Conservation (phyloP, 805 yeast species). For the Ogataea kodamae region DNA sequence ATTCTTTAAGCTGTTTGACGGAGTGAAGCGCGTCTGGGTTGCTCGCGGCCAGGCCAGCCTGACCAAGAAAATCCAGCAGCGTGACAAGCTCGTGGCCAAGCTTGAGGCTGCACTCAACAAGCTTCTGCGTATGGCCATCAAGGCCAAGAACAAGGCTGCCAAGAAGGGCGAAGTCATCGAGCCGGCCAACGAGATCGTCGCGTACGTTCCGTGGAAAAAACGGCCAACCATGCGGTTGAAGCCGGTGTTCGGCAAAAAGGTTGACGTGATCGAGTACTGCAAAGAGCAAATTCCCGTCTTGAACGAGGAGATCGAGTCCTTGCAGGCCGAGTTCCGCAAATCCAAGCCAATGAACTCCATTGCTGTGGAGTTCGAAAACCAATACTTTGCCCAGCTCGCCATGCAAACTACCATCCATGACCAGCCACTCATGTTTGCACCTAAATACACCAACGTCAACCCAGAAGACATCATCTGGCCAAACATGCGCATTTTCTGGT, state of each 20-base stretch:
- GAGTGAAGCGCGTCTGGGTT: constrained; percentile 79
- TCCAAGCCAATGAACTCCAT: constrained; percentile 71
- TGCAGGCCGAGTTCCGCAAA: constrained; percentile 49
- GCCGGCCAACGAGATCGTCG: constrained; percentile 45
- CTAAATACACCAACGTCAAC: constrained; percentile 58
- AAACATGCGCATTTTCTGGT: constrained; percentile 75
- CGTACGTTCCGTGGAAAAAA: constrained; percentile 62
- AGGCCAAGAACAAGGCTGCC: constrained; percentile 58
- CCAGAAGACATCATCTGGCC: constrained; percentile 66
- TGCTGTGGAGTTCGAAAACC: constrained; percentile 75
- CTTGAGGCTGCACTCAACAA: constrained; percentile 66
- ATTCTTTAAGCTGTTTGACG: constrained; percentile 70
- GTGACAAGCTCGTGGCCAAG: constrained; percentile 55
- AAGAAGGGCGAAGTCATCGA: constrained; percentile 55
- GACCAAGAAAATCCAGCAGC: constrained; percentile 50
- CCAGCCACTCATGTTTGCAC: constrained; percentile 58
- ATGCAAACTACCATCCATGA: constrained; percentile 62
- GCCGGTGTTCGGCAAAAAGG: constrained; percentile 50
- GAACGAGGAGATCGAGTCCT: constrained; percentile 50
- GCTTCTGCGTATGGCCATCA: constrained; percentile 59
- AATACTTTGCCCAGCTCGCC: constrained; percentile 72
- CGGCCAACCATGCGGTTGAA: constrained; percentile 54
- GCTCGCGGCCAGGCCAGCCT: constrained; percentile 61
- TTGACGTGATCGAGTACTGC: constrained; percentile 59
- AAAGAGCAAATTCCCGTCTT: constrained; percentile 54